Conservation (phyloP, 768 basidiomycete species). For the Pulveroboletus frians region DNA sequence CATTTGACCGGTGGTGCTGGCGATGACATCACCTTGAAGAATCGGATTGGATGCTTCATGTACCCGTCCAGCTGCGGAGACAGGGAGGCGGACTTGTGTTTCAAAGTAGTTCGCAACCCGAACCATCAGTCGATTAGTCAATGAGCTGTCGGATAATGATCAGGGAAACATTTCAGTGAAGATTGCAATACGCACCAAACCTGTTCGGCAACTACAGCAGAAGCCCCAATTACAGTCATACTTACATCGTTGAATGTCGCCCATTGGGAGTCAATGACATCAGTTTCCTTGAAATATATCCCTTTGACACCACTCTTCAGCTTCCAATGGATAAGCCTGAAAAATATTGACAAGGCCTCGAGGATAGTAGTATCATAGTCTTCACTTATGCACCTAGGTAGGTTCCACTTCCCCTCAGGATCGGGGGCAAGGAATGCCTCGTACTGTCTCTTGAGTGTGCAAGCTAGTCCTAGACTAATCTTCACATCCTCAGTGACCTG, state of each 20-base stretch:
- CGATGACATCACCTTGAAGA: conserved; percentile 34
- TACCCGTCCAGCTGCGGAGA: conserved; percentile 33
- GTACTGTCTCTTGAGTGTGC: conserved; percentile 93
- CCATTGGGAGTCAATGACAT: conserved; percentile 96
- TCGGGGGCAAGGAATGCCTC: conserved; percentile 87
- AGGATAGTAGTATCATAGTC: conserved; percentile 89
- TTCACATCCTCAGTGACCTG: conserved; percentile 93
- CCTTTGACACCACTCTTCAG: conserved; percentile 88
- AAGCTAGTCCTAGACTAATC: conserved; percentile 84
- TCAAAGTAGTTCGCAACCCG: conserved; percentile 94
- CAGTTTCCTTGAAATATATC: conserved; percentile 96
- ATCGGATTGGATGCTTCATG: conserved; percentile 29
- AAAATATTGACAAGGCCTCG: conserved; percentile 83
- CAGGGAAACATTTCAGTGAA: background rate
- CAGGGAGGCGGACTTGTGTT: conserved; percentile 79
- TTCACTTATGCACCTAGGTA: conserved; percentile 82
- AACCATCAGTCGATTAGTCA: conserved; percentile 90
- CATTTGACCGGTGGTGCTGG: conserved; percentile 49
- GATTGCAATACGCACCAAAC: conserved; percentile 61
- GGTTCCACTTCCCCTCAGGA: conserved; percentile 78
- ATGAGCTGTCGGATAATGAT: conserved; percentile 47
- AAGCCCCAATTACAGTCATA: conserved; percentile 80
- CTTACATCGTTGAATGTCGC: conserved; percentile 92
- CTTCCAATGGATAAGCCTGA: conserved; percentile 93
- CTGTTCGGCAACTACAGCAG: conserved; percentile 89